Evolutionary conservation across 1,284 basidiomycete species (phyloP).

Genomic region (Cryptococcus hybrid): DNA sequence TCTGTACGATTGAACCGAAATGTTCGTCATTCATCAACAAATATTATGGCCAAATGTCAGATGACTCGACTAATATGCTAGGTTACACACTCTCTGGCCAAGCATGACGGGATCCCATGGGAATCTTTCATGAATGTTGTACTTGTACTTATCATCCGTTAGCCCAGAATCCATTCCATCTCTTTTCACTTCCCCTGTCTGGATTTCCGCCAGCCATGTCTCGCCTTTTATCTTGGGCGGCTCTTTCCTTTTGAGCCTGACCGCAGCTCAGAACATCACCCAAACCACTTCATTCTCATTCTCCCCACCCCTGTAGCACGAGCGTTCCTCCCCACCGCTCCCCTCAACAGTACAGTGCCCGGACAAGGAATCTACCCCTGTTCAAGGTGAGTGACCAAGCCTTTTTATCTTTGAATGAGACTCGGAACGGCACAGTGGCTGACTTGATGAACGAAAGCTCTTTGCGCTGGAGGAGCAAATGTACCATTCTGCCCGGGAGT

Average conservation of each 20-base stretch:
- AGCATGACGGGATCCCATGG: too few species aligned
- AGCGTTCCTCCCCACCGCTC: constrained; percentile 62
- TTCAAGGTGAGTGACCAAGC: constrained; percentile 52
- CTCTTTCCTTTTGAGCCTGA: background rate
- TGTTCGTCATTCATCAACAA: too few species aligned
- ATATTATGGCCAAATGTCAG: too few species aligned
- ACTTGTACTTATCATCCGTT: background rate
- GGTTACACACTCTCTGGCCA: too few species aligned
- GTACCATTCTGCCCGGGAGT: constrained; percentile 77
- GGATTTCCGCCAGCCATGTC: background rate
- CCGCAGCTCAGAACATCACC: constrained; percentile 20
- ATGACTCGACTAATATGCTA: too few species aligned
- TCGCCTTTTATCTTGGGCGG: too few species aligned
- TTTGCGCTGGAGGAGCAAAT: constrained; percentile 51
- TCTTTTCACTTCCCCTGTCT: background rate
- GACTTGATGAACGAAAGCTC: constrained; percentile 13
- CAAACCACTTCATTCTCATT: constrained; percentile 22
- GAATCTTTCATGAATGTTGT: too few species aligned
- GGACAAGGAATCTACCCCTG: constrained; percentile 67
- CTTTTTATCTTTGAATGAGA: constrained; percentile 59
- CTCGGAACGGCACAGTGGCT: background rate
- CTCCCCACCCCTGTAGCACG: constrained; percentile 56
- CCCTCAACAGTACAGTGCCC: constrained; percentile 59
- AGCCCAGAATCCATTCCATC: background rate
- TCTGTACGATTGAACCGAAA: too few species aligned